Evolutionary conservation across 164 flowering plant species (phyloP).

Genomic region (Chloranthus sessilifolius): DNA sequence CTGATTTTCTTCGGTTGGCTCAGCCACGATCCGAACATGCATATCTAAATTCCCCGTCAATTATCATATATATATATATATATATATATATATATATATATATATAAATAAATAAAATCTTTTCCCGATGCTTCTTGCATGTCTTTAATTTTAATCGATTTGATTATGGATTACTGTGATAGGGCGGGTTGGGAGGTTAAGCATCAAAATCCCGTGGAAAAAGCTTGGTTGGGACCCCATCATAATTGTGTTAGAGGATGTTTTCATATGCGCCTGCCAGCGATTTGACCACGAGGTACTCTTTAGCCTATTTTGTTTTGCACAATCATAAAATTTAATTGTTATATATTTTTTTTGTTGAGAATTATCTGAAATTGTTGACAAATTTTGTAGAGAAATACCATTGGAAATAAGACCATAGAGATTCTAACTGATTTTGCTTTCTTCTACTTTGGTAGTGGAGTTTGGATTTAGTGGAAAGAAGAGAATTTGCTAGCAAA

Average conservation of each 20-base stretch:
- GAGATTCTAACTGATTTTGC: background rate
- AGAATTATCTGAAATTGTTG: background rate
- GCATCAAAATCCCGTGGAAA: slow-evolving; percentile 91
- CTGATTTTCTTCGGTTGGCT: no score
- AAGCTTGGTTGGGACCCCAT: slow-evolving; percentile 87
- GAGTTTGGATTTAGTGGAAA: slow-evolving; percentile 60
- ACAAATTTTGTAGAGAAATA: background rate
- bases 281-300: slow-evolving; percentile 69
- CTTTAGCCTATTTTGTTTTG: background rate
- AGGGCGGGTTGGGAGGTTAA: slow-evolving; percentile 82
- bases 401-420: slow-evolving; percentile 3
- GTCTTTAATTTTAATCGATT: no score
- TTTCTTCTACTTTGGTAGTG: slow-evolving; percentile 39
- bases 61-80: no score
- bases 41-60: no score
- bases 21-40: no score
- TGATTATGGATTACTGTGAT: no score
- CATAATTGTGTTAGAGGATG: slow-evolving; percentile 66
- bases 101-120: no score
- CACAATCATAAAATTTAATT: no score
- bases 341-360: background rate
- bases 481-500: slow-evolving; percentile 78
- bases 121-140: no score
- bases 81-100: no score
- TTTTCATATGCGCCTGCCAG: slow-evolving; percentile 51